A percentile compares a stretch with the other conserved stretches of the same genome.
Evolutionary conservation across 192 early-diverging fungal species (phyloP).

Genomic region (Pilaira anomala): DNA sequence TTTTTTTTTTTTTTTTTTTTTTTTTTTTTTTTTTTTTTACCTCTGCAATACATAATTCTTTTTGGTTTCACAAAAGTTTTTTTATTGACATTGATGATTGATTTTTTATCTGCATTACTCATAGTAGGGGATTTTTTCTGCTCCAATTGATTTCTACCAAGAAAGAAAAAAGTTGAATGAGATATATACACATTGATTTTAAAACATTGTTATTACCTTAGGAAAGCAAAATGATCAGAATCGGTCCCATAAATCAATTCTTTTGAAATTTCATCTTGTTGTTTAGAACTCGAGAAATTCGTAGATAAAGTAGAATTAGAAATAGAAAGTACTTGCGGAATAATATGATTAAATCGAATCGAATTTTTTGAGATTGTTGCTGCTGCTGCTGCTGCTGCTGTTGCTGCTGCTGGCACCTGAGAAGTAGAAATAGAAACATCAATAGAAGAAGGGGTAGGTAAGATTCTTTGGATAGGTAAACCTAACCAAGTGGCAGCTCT

Average conservation of each 20-base stretch:
- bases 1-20: neutral
- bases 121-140: neutral
- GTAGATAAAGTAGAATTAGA: neutral
- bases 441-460: too few relatives aligned
- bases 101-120: conserved; percentile 1
- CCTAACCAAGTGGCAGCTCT: conserved; percentile 10
- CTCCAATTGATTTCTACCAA: conserved; percentile 6
- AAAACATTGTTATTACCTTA: too few relatives aligned
- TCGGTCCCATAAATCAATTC: neutral
- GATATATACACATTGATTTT: too few relatives aligned
- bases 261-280: neutral
- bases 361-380: too few relatives aligned
- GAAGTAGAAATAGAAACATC: too few relatives aligned
- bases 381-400: too few relatives aligned
- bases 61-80: neutral
- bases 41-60: conserved; percentile 18
- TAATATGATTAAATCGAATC: too few relatives aligned
- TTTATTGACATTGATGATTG: neutral
- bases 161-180: neutral
- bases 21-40: neutral
- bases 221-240: conserved; percentile 1
- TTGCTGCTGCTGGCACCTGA: too few relatives aligned
- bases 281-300: too few relatives aligned
- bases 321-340: neutral
- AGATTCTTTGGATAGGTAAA: conserved; percentile 6